Conservation (phyloP, 345 rosid genomes). For the Microcos paniculata region DNA sequence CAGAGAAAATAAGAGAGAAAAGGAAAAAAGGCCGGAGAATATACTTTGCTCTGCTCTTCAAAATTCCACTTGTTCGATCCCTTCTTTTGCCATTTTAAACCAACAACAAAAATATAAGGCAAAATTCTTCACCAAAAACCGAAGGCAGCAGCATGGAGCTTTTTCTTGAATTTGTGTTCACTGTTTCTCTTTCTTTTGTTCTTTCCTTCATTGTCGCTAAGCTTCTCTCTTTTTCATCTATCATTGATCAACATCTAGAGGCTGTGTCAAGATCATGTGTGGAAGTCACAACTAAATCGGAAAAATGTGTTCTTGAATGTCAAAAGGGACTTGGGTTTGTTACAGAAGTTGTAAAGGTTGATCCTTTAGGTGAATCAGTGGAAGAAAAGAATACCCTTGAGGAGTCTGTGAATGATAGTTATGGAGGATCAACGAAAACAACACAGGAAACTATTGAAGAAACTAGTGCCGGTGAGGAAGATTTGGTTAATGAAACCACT, state of each 20-base stretch:
- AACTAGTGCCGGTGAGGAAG: background rate
- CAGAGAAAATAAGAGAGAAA: background rate
- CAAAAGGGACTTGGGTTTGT: constrained; percentile 25
- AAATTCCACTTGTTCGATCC: constrained; percentile 8
- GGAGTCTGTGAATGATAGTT: background rate
- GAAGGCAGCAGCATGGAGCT: constrained; percentile 26
- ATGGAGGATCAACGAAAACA: constrained; percentile 10
- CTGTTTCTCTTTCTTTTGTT: constrained; percentile 22
- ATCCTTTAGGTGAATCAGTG: constrained; percentile 10
- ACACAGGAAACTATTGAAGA: constrained; percentile 4
- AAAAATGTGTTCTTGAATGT: background rate
- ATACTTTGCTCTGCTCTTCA: constrained; percentile 21
- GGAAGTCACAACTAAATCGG: background rate
- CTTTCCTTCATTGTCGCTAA: constrained; percentile 26
- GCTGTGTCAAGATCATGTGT: constrained; percentile 5
- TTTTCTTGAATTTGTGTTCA: constrained; percentile 20
- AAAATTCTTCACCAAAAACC: background rate
- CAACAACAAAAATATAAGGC: background rate
- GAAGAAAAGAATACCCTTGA: background rate
- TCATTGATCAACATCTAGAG: constrained; percentile 3
- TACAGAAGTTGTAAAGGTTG: constrained; percentile 15
- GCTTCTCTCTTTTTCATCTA: constrained; percentile 14
- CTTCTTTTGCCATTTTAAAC: background rate
- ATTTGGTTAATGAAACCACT: background rate
- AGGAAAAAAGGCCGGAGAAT: background rate